Percentiles rank a stretch among this genome's conserved stretches.
These are phyloP conservation scores for Brachypodium distachyon DNA, from an alignment of 202 grass and related monocot genomes.

Conservation along the genomic window DNA sequence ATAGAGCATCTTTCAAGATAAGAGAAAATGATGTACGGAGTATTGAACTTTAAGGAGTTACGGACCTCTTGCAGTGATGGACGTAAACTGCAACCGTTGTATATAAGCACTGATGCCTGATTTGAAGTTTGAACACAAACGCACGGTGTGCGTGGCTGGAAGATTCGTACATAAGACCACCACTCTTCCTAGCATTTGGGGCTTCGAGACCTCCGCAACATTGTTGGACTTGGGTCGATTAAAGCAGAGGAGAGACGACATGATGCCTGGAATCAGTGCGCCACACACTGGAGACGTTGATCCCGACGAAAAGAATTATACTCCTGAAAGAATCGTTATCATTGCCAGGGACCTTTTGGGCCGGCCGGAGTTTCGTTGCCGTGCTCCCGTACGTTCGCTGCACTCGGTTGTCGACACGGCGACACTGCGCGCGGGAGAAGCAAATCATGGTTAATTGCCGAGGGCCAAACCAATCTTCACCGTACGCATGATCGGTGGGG, in stretches of 20 bases:
- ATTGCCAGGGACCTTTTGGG: no score
- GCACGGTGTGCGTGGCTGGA: neutral
- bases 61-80: neutral
- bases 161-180: neutral
- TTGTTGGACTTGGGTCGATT: neutral
- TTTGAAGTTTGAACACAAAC: neutral
- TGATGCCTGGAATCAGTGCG: neutral
- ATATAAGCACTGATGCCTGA: neutral
- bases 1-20: neutral
- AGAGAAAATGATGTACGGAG: no score
- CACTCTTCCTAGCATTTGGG: neutral
- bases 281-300: neutral
- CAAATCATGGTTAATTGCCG: no score
- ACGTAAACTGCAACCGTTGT: no score
- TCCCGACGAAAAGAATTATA: neutral
- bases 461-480: no score
- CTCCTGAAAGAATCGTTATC: no score
- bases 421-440: no score
- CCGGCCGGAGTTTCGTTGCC: no score
- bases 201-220: neutral
- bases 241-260: neutral
- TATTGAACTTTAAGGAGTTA: no score
- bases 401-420: no score
- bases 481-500: no score
- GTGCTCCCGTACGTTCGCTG: no score